Conservation (phyloP, 345 rosid genomes). For the Eucalyptus melliodora region DNA sequence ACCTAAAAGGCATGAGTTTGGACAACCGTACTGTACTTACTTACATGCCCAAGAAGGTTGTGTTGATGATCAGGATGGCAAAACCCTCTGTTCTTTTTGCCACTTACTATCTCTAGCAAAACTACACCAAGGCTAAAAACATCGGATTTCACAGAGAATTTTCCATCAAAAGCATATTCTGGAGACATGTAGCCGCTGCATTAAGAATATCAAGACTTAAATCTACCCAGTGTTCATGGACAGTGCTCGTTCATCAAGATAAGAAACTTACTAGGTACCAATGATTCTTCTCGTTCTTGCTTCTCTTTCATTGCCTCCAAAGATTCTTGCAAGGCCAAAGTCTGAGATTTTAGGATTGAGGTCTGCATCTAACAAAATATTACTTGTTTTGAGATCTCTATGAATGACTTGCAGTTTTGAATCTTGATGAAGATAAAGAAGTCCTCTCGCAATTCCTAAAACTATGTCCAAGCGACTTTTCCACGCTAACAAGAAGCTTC, state of each 20-base stretch:
- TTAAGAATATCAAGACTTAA: background rate
- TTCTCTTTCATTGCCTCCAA: background rate
- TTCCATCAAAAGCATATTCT: background rate
- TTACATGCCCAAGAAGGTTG: constrained; percentile 6
- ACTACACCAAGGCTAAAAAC: background rate
- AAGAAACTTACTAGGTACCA: background rate
- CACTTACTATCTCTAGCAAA: background rate
- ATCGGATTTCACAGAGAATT: background rate
- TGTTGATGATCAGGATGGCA: background rate
- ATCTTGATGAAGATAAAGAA: constrained; percentile 46
- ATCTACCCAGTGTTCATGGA: background rate
- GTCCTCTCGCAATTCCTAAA: constrained; percentile 34
- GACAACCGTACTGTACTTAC: background rate
- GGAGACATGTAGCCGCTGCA: background rate
- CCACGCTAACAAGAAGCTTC: constrained; percentile 13
- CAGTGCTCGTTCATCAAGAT: background rate
- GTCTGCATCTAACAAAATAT: constrained; percentile 24
- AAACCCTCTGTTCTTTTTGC: background rate
- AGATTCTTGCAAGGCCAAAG: background rate
- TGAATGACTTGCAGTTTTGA: constrained; percentile 37
- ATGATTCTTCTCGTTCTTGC: background rate
- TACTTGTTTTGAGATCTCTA: constrained; percentile 41
- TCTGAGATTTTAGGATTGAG: background rate
- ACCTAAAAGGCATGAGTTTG: background rate
- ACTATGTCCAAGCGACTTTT: constrained; percentile 11